Evolutionary conservation across 1,139 yeast genomes (phyloP).

Genomic region (Hyphopichia khmerensis): DNA sequence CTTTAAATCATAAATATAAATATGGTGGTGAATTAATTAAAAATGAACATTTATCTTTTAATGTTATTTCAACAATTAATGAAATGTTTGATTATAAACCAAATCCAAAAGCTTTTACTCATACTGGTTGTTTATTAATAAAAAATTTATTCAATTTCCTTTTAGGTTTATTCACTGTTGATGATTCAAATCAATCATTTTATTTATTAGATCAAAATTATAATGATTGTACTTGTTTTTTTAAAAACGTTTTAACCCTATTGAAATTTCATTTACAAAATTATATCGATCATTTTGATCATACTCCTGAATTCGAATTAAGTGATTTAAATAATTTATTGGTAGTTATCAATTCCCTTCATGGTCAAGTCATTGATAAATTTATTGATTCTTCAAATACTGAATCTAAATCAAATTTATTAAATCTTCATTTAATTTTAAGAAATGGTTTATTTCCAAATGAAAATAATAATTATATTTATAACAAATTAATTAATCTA

Average conservation of each 20-base stretch:
- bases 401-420: slow-evolving; percentile 3
- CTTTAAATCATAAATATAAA: slow-evolving; percentile 23
- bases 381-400: slow-evolving; percentile 1
- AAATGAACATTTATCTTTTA: slow-evolving; percentile 3
- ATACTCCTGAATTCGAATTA: slow-evolving; percentile 8
- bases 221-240: slow-evolving; percentile 4
- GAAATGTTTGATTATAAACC: slow-evolving; percentile 1
- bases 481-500: slow-evolving; percentile 13
- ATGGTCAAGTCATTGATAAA: slow-evolving; percentile 5
- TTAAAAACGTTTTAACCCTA: slow-evolving; percentile 8
- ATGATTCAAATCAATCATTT: not conserved
- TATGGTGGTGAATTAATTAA: slow-evolving; percentile 7
- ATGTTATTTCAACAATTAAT: slow-evolving; percentile 4
- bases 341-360: slow-evolving; percentile 9
- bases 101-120: not conserved
- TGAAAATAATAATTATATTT: slow-evolving; percentile 8
- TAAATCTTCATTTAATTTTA: slow-evolving; percentile 5
- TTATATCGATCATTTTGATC: not conserved
- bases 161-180: slow-evolving; percentile 14
- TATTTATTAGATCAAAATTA: not conserved
- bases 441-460: slow-evolving; percentile 9
- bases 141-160: slow-evolving; percentile 18
- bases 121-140: slow-evolving; percentile 8
- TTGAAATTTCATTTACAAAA: slow-evolving; percentile 8
- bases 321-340: slow-evolving; percentile 11